Conservation (phyloP, 2,329 filamentous ascomycete genomes). For the Proliferodiscus dingleyae region DNA sequence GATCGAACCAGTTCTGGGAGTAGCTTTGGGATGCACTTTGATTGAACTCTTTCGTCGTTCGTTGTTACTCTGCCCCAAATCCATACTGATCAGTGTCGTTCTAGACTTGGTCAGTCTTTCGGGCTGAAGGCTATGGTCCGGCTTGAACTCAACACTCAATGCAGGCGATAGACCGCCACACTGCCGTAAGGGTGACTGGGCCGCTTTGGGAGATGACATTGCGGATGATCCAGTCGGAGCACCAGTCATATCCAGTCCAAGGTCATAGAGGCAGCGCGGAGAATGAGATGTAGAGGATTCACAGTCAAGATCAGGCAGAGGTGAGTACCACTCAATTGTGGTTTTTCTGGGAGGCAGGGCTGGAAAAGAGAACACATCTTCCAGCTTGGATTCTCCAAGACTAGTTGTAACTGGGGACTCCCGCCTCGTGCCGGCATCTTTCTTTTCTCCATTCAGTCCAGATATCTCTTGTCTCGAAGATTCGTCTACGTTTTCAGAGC, state of each 20-base stretch:
- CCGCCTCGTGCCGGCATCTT: constrained; percentile 5
- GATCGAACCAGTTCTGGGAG: neutral
- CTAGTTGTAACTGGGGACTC: constrained; percentile 6
- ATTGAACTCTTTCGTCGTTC: neutral
- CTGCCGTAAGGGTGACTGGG: neutral
- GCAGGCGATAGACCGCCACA: constrained; percentile 2
- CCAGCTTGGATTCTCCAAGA: neutral
- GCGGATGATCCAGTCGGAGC: constrained; percentile 3
- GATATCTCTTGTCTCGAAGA: neutral
- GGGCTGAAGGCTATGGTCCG: neutral
- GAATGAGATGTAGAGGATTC: constrained; percentile 1
- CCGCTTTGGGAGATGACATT: constrained; percentile 3
- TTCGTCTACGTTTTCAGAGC: neutral
- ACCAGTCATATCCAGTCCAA: constrained; percentile 20
- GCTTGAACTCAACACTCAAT: neutral
- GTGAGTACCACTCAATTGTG: constrained; percentile 26
- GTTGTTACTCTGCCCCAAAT: neutral
- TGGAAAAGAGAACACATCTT: constrained; percentile 25
- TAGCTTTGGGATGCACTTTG: constrained; percentile 5
- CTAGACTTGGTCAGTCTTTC: neutral
- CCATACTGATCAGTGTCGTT: neutral
- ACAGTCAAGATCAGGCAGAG: constrained; percentile 22
- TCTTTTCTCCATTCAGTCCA: neutral
- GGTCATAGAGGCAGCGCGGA: constrained; percentile 17
- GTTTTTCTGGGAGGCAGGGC: constrained; percentile 20